Conservation (phyloP, 495 filamentous ascomycete genomes). For the Daldinia decipiens region DNA sequence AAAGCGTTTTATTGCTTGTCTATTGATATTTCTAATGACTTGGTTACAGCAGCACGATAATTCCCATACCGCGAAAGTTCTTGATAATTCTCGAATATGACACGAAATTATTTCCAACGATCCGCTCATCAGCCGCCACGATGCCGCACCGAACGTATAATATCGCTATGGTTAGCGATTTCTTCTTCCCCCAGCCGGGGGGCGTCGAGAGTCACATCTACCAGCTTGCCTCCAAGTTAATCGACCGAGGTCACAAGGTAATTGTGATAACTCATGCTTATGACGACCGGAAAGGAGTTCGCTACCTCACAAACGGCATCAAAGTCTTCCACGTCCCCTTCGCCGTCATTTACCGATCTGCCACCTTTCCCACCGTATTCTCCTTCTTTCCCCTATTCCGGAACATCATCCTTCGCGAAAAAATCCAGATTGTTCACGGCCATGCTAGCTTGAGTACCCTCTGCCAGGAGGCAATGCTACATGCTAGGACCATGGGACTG, state of each 20-base stretch:
- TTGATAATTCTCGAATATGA: slow-evolving; percentile 46
- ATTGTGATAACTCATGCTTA: slow-evolving; percentile 99
- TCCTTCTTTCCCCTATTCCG: slow-evolving; percentile 97
- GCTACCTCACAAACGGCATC: slow-evolving; percentile 96
- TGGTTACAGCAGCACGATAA: slow-evolving; percentile 7
- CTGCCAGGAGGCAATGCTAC: slow-evolving; percentile 93
- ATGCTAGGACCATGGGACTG: slow-evolving; percentile 95
- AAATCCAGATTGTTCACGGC: slow-evolving; percentile 96
- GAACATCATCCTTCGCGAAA: slow-evolving; percentile 91
- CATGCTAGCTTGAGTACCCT: slow-evolving; percentile 91
- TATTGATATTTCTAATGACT: not conserved
- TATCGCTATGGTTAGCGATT: slow-evolving; percentile 94
- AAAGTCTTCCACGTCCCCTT: slow-evolving; percentile 99
- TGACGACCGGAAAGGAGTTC: slow-evolving; percentile 87
- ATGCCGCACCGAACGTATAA: slow-evolving; percentile 69
- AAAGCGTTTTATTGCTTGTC: not conserved
- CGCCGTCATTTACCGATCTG: slow-evolving; percentile 90
- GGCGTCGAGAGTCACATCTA: slow-evolving; percentile 99
- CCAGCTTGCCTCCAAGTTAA: slow-evolving; percentile 93
- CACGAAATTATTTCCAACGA: slow-evolving; percentile 12
- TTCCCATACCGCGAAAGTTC: slow-evolving; percentile 23
- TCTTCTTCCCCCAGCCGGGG: slow-evolving; percentile 97
- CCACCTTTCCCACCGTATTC: slow-evolving; percentile 97
- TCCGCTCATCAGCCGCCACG: slow-evolving; percentile 38
- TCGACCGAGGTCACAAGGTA: slow-evolving; percentile 97